Percentiles rank a stretch among this genome's conserved stretches.
phyloP scores from a whole-genome alignment of 2,329 filamentous ascomycete genomes.

The Periconia sp. region DNA sequence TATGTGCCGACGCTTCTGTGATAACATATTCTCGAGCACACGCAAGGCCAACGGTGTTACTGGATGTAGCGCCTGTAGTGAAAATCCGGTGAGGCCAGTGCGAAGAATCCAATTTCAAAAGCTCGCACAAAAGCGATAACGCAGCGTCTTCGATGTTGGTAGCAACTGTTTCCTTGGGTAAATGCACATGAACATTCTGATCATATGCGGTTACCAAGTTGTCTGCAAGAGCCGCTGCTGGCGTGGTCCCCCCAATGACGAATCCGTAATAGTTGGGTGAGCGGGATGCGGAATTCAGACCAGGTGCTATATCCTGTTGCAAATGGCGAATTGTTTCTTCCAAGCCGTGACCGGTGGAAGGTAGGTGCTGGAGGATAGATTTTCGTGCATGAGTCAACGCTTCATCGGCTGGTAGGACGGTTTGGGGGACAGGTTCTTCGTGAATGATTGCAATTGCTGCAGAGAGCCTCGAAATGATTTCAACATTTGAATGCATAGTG shows the following conservation, averaged over 20 bases:
- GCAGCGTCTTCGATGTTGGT: slow-evolving; percentile 77
- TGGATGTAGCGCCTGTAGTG: slow-evolving; percentile 71
- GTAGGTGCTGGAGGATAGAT: slow-evolving; percentile 42
- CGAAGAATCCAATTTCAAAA: slow-evolving; percentile 62
- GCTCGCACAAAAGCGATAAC: slow-evolving; percentile 66
- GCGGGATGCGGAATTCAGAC: slow-evolving; percentile 65
- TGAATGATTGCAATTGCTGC: slow-evolving; percentile 28
- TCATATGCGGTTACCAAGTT: slow-evolving; percentile 79
- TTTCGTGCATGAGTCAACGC: slow-evolving; percentile 33
- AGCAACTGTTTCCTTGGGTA: slow-evolving; percentile 72
- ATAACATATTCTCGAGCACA: slow-evolving; percentile 72
- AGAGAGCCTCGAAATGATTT: slow-evolving; percentile 21
- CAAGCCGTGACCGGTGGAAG: slow-evolving; percentile 47
- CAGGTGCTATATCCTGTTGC: slow-evolving; percentile 51
- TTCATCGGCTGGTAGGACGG: slow-evolving; percentile 39
- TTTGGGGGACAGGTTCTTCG: slow-evolving; percentile 11
- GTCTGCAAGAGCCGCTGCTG: slow-evolving; percentile 79
- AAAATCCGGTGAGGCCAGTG: slow-evolving; percentile 76
- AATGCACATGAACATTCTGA: slow-evolving; percentile 82
- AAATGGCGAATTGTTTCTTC: slow-evolving; percentile 48
- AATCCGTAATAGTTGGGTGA: slow-evolving; percentile 72
- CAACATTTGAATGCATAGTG: slow-evolving; percentile 13
- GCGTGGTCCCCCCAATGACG: slow-evolving; percentile 79
- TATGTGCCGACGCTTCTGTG: slow-evolving; percentile 45
- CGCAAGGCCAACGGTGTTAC: slow-evolving; percentile 66